These are phyloP conservation scores for Panicum hallii DNA, from an alignment of 202 grass and related monocot genomes.

Conservation along the genomic window DNA sequence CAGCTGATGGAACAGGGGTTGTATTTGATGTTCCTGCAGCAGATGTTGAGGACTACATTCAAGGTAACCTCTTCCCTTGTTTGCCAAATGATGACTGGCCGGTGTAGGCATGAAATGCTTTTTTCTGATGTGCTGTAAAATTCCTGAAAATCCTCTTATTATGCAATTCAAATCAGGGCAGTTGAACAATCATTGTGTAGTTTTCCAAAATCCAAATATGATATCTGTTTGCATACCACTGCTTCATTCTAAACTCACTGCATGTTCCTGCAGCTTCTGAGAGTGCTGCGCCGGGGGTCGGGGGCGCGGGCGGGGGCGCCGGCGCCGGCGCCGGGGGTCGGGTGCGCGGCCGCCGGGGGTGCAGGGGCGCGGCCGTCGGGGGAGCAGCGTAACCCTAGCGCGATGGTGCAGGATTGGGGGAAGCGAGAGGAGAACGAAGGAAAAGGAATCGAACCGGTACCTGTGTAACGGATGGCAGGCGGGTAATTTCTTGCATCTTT, in stretches of 20 bases:
- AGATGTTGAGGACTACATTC: constrained; percentile 73
- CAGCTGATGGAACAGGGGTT: constrained; percentile 74
- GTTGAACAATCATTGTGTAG: not conserved
- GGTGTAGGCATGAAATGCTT: not conserved
- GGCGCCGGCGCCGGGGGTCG: too few species aligned
- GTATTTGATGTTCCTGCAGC: constrained; percentile 96
- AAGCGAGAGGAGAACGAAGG: too few species aligned
- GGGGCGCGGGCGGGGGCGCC: too few species aligned
- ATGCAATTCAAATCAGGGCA: not conserved
- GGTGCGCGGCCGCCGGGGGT: too few species aligned
- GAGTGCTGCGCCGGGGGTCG: too few species aligned
- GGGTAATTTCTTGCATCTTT: too few species aligned
- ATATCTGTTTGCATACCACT: not conserved
- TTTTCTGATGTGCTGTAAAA: not conserved
- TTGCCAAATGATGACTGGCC: not conserved
- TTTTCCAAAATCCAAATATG: not conserved
- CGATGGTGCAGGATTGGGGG: too few species aligned
- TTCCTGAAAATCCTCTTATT: not conserved
- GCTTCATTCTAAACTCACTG: not conserved
- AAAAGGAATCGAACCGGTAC: too few species aligned
- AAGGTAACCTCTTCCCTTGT: constrained; percentile 52
- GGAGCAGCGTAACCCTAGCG: too few species aligned
- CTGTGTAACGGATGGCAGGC: too few species aligned
- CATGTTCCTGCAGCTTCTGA: constrained; percentile 53
- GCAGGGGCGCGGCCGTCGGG: too few species aligned